A percentile compares a stretch with the other conserved stretches of the same genome.
These are phyloP conservation scores for Tetraselmis striata DNA, from an alignment of 139 green algal genomes.

Conservation along the genomic window DNA sequence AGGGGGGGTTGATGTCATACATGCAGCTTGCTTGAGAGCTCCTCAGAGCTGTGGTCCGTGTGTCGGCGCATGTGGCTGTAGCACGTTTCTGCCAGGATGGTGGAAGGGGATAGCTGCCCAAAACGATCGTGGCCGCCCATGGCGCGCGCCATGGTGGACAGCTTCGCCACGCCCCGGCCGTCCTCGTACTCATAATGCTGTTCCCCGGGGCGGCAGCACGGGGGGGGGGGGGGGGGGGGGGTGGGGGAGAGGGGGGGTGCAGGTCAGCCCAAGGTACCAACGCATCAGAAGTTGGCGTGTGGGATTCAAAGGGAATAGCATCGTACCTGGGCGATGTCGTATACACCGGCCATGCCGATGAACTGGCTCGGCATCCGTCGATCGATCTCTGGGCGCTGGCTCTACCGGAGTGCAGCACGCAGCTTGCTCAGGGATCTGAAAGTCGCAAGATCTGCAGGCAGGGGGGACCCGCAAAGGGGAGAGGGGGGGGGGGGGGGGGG, in stretches of 20 bases:
- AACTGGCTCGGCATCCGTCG: conserved; percentile 36
- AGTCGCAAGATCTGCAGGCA: background rate
- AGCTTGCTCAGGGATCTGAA: too few species aligned
- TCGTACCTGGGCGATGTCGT: conserved; percentile 56
- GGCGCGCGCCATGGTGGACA: conserved; percentile 79
- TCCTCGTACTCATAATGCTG: conserved; percentile 79
- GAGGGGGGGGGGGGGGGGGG: background rate
- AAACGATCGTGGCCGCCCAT: conserved; percentile 56
- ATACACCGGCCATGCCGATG: conserved; percentile 56
- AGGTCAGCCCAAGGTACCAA: too few species aligned
- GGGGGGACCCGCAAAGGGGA: background rate
- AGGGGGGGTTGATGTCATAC: too few species aligned
- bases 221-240: too few species aligned
- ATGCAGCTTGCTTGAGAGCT: conserved; percentile 1
- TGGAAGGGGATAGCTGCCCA: conserved; percentile 49
- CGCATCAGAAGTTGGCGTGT: too few species aligned
- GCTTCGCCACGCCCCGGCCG: conserved; percentile 50
- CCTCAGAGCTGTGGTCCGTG: background rate
- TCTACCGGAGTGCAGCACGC: too few species aligned
- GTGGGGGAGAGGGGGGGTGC: too few species aligned
- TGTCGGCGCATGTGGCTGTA: background rate
- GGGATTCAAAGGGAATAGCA: too few species aligned
- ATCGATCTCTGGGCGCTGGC: background rate
- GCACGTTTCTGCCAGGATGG: conserved; percentile 41
- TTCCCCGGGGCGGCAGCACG: too few species aligned